Conservation (phyloP, 176 grass and related monocot genomes). For the Cymbopogon citratus region DNA sequence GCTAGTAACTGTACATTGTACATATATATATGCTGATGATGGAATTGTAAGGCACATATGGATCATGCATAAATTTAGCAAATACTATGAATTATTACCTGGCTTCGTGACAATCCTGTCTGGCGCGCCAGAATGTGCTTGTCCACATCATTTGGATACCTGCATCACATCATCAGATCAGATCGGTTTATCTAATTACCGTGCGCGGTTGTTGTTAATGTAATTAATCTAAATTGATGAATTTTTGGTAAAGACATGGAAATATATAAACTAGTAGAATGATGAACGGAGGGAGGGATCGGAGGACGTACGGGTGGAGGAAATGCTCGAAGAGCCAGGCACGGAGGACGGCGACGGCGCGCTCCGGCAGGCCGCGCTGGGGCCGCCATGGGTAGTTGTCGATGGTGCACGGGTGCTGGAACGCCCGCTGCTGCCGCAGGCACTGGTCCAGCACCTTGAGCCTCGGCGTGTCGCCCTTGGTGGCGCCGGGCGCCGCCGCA, state of each 20-base stretch:
- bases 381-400: slow-evolving; percentile 66
- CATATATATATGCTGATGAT: background rate
- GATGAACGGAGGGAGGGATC: background rate
- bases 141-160: slow-evolving; percentile 81
- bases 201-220: background rate
- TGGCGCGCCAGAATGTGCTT: slow-evolving; percentile 74
- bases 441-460: slow-evolving; percentile 56
- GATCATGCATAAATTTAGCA: background rate
- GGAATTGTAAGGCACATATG: background rate
- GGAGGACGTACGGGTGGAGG: slow-evolving; percentile 57
- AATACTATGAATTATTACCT: slow-evolving; percentile 26
- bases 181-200: background rate
- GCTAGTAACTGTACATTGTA: background rate
- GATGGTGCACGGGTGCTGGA: slow-evolving; percentile 41
- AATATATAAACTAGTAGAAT: background rate
- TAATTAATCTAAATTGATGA: background rate
- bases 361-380: slow-evolving; percentile 63
- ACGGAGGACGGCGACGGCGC: slow-evolving; percentile 61
- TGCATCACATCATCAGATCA: background rate
- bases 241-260: no score
- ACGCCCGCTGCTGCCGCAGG: slow-evolving; percentile 44
- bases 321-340: slow-evolving; percentile 95
- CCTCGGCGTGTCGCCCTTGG: slow-evolving; percentile 56
- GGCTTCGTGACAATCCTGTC: slow-evolving; percentile 74
- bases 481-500: slow-evolving; percentile 19